Evolutionary conservation across 2,329 filamentous ascomycete genomes (phyloP).

Genomic region (Alternaria longipes): DNA sequence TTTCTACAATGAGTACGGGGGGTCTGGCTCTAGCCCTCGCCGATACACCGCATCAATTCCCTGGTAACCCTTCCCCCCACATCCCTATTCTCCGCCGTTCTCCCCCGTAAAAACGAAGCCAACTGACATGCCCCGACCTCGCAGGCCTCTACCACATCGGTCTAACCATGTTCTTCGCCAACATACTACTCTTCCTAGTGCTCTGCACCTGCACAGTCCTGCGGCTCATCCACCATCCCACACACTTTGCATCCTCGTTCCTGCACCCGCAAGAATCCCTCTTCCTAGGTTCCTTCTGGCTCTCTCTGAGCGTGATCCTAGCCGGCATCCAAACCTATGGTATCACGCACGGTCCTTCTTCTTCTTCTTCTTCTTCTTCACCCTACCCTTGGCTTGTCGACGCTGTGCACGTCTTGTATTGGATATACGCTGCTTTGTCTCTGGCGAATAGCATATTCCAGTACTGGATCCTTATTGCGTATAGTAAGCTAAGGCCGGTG

Average conservation of each 20-base stretch:
- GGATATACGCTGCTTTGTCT: neutral
- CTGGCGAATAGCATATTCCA: neutral
- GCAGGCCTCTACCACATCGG: neutral
- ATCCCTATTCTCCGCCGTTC: too few species aligned
- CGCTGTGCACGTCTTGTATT: neutral
- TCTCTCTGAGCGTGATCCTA: neutral
- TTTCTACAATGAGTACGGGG: slow-evolving; percentile 58
- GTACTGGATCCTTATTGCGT: neutral
- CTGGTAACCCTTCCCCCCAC: neutral
- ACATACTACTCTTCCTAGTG: neutral
- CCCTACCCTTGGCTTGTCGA: neutral
- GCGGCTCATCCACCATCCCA: neutral
- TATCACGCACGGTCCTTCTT: neutral
- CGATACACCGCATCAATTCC: slow-evolving; percentile 53
- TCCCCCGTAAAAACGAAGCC: too few species aligned
- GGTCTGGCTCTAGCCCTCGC: slow-evolving; percentile 55
- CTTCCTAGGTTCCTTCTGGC: neutral
- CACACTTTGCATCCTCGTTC: neutral
- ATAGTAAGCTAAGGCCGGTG: neutral
- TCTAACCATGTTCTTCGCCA: neutral
- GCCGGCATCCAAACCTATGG: neutral
- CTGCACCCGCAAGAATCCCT: neutral
- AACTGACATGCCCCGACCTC: neutral
- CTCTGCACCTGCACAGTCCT: neutral
- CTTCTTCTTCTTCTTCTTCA: too few species aligned